Percentiles rank a stretch among this genome's conserved stretches.
Conservation (phyloP, 2,329 filamentous ascomycete species). For the Hirsutella thompsonii region DNA sequence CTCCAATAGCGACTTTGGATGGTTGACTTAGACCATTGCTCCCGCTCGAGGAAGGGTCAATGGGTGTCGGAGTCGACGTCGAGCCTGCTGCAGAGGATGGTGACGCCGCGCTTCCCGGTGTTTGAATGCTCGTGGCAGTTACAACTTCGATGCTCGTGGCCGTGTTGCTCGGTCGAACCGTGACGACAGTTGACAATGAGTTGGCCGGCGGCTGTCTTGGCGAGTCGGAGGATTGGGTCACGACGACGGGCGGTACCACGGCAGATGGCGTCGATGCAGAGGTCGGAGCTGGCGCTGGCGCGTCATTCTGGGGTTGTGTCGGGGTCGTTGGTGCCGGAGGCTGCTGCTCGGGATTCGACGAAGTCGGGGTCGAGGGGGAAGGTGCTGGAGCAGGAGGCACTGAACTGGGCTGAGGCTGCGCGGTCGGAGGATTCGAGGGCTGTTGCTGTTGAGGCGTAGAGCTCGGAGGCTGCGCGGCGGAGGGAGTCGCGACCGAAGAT, state of each 20-base stretch:
- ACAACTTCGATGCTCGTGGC: slow-evolving; percentile 11
- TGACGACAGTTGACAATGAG: slow-evolving; percentile 10
- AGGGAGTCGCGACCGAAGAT: background rate
- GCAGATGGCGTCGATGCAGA: background rate
- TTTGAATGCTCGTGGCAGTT: slow-evolving; percentile 12
- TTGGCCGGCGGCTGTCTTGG: background rate
- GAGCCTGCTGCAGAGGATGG: slow-evolving; percentile 10
- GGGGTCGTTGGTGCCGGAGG: background rate
- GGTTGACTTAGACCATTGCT: slow-evolving; percentile 40
- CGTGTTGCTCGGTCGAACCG: slow-evolving; percentile 10
- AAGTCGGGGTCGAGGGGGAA: background rate
- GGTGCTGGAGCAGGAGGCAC: background rate
- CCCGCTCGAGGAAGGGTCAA: slow-evolving; percentile 13
- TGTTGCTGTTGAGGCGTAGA: background rate
- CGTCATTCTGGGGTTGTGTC: background rate
- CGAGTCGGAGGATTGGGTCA: slow-evolving; percentile 6
- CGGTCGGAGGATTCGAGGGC: background rate
- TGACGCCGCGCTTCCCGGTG: slow-evolving; percentile 3
- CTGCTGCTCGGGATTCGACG: background rate
- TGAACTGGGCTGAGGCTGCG: background rate
- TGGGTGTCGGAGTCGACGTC: slow-evolving; percentile 16
- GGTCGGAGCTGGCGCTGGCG: slow-evolving; percentile 1
- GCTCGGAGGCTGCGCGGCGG: background rate
- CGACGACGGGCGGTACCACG: background rate
- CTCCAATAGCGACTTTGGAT: slow-evolving; percentile 78